Base-by-base conservation (phyloP, 2,329 filamentous ascomycete species). In the Colletotrichum spinosum region DNA sequence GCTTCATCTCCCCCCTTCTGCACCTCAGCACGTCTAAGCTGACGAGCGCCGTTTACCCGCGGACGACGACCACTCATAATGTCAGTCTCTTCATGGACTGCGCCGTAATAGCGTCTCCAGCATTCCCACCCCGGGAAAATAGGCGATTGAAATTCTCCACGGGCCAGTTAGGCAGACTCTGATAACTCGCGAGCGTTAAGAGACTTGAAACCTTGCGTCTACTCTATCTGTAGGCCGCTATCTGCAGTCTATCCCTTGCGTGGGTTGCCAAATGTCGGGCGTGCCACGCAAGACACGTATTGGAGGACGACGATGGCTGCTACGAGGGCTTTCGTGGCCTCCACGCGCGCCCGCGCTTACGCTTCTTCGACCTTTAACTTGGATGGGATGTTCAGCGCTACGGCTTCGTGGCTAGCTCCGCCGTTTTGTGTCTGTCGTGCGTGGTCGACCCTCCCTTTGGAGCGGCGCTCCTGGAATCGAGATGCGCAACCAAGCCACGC, bases 401-500 rank as follows among this genome's bases (percentile, higher is more conserved):
- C 57, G 42, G 12, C 17, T 52, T 51, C 62, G 46, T 54, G 49
- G 44, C 55, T 42, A 38, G 15, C 38, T 38, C 44, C 39, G 13
- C 57, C 57, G 57, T 57, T 57, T 57, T 35, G 9, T 45, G 42
- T 56, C 44, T 13, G n/a, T 15, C 35, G 11, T 9, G 15, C 17
- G 13, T 15, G 10, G 15, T 17, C 44, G n/a, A n/a, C 44, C 15
- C 15, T 9, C 34, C 33, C 51, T 51, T 17, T 56, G 25, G 4
- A 5, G 25, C 25, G 25, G 25, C 25, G 25, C 25, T 55, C 62
- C 58, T 65, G 41, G 52, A 62, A 62, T 62, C 44, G 57, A 65
- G 57, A 62, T 53, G 41, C 41, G 46, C 58, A 56, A 65, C 52
- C 37, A 65, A 61, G 57, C 58, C 48, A 55, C 25, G 5, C 58